phyloP scores from a whole-genome alignment of 805 yeast genomes.

The Starmerella sirachaensis region DNA sequence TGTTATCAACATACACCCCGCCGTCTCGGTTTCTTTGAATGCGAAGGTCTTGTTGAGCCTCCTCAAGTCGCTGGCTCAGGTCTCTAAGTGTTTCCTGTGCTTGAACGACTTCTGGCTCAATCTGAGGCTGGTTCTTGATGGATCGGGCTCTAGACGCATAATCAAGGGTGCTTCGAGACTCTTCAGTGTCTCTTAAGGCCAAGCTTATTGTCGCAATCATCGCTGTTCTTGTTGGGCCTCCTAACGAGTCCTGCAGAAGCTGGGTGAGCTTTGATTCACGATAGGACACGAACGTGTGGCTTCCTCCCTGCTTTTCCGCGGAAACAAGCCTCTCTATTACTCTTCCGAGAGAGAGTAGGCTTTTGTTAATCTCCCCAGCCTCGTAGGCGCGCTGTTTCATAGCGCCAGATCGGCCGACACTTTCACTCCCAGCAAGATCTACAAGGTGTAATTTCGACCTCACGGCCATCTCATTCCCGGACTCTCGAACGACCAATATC shows the following conservation, averaged over 20 bases:
- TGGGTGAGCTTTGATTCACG: conserved; percentile 73
- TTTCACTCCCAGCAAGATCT: conserved; percentile 93
- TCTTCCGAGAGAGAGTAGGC: conserved; percentile 74
- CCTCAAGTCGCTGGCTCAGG: conserved; percentile 42
- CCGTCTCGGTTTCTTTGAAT: conserved; percentile 58
- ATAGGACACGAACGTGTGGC: conserved; percentile 53
- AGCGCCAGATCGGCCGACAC: conserved; percentile 79
- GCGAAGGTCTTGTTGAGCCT: conserved; percentile 45
- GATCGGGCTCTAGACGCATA: conserved; percentile 81
- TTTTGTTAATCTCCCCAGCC: conserved; percentile 86
- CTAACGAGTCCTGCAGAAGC: conserved; percentile 68
- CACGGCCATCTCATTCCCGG: conserved; percentile 37
- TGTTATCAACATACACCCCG: conserved; percentile 51
- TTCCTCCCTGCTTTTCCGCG: conserved; percentile 2
- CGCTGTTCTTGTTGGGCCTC: conserved; percentile 80
- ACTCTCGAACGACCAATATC: conserved; percentile 36
- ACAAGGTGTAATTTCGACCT: conserved; percentile 68
- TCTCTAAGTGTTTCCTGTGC: conserved; percentile 40
- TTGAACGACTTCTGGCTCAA: conserved; percentile 50
- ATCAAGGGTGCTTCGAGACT: conserved; percentile 72
- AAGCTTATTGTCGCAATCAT: conserved; percentile 82
- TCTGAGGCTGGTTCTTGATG: conserved; percentile 61
- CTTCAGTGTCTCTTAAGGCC: conserved; percentile 63
- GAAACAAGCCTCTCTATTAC: conserved; percentile 39
- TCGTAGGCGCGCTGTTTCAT: conserved; percentile 76